A percentile compares a stretch with the other conserved stretches of the same genome.
Evolutionary conservation across 2,329 filamentous ascomycete species (phyloP).

Genomic region (Fusarium chlamydosporum): DNA sequence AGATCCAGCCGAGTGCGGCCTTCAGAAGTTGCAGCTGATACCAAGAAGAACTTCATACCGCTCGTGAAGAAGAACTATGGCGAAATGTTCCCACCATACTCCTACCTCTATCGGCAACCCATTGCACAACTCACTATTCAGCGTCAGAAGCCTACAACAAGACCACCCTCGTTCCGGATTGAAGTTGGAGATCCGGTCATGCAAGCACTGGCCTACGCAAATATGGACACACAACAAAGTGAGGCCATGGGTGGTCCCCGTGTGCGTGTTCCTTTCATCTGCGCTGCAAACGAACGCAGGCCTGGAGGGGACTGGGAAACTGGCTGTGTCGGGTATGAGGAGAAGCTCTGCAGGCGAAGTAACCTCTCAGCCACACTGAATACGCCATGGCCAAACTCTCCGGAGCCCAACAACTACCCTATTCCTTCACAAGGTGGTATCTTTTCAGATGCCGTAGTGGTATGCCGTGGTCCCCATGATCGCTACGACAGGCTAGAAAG

Average conservation of each 20-base stretch:
- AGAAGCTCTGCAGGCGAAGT: slow-evolving; percentile 80
- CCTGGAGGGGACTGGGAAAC: slow-evolving; percentile 87
- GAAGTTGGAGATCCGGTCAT: slow-evolving; percentile 71
- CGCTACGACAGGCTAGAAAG: slow-evolving; percentile 70
- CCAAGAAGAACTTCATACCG: slow-evolving; percentile 78
- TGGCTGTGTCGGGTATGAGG: slow-evolving; percentile 65
- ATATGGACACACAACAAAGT: slow-evolving; percentile 57
- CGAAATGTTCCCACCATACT: slow-evolving; percentile 69
- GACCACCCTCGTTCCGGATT: slow-evolving; percentile 65
- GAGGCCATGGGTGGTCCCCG: slow-evolving; percentile 53
- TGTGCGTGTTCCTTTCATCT: slow-evolving; percentile 74
- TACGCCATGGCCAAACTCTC: slow-evolving; percentile 68
- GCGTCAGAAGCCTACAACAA: slow-evolving; percentile 54
- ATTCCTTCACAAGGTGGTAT: slow-evolving; percentile 79
- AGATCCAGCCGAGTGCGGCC: slow-evolving; percentile 55
- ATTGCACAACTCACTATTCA: slow-evolving; percentile 62
- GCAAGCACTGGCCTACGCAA: slow-evolving; percentile 70
- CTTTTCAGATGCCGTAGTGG: slow-evolving; percentile 77
- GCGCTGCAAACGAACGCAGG: slow-evolving; percentile 81
- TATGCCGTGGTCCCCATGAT: slow-evolving; percentile 79
- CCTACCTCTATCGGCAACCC: slow-evolving; percentile 69
- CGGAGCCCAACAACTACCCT: slow-evolving; percentile 72
- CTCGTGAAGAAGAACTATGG: slow-evolving; percentile 71
- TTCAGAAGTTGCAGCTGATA: slow-evolving; percentile 78
- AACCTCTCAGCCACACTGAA: slow-evolving; percentile 78